Evolutionary conservation across 140 eudicot species (phyloP), one percentile per base, ranked within the genome.

Genomic region (Oenanthe javanica): DNA sequence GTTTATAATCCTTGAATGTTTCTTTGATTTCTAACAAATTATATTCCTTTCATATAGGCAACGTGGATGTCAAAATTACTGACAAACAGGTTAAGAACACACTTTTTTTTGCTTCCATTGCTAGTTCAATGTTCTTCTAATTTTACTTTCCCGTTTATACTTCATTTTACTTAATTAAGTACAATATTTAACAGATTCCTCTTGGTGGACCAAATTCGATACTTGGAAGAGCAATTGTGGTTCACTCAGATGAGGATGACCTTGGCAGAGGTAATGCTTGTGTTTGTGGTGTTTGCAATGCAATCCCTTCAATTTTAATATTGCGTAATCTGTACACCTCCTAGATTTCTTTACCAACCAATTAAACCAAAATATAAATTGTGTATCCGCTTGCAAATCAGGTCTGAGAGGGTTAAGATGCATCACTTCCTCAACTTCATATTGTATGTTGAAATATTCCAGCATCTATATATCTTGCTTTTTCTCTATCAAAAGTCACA

Each of bases 181-280:
- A 2, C 45, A 19, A 46, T 13, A 18, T 15, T 43, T 70, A 54
- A 45, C 83, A 88, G 92, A 77, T 88, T 66, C 82, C 86, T 36
- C 85, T 88, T 6, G 70, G 54, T 55, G 92, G 92, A 31, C 42
- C 73, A 67, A 31, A 27, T 31, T 67, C 73, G 21, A 67, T 67
- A 67, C 43, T 67, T 31, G 73, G 73, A 10, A 67, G 73, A 73
- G 92, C 92, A 63, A 79, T 88, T 79, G 92, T 88, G 47, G 89
- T 88, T 64, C 92, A 88, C 80, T 86, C 50, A 71, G 92, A 67
- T 31, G 45, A 67, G 73, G 73, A 67, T 67, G 73, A 88, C 43
- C 89, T 88, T 42, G 92, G 92, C 71, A 82, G 81, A 75, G 92
- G 92, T 88, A 80, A 55, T n/a, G 23, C 38, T 63, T 45, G 21